Evolutionary conservation across 148 eudicot species (phyloP).

Genomic region (Spergularia marina): DNA sequence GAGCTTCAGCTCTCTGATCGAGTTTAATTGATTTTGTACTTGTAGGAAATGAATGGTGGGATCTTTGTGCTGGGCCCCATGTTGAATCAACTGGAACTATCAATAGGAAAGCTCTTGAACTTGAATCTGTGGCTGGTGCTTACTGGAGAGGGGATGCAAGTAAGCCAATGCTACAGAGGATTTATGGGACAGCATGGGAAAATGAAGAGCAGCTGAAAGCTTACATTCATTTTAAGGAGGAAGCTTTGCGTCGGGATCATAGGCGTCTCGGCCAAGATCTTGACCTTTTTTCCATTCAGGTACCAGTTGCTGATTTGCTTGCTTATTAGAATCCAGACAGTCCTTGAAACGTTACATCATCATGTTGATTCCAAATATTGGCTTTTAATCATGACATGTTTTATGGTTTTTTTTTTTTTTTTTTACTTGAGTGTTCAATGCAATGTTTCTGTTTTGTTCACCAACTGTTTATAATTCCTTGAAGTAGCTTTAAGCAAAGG

Average conservation of each 20-base stretch:
- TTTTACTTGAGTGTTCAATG: not conserved
- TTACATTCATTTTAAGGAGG: conserved; percentile 88
- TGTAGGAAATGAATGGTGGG: conserved; percentile 99
- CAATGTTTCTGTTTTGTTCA: too few species aligned
- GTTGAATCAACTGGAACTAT: conserved; percentile 94
- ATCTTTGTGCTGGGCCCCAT: conserved; percentile 99
- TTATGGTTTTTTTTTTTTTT: not conserved
- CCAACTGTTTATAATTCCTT: too few species aligned
- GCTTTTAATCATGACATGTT: not conserved
- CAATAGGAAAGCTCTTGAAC: conserved; percentile 79
- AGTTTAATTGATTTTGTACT: not conserved
- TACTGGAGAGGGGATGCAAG: conserved; percentile 96
- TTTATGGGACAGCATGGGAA: conserved; percentile 99
- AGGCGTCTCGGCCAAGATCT: conserved; percentile 99
- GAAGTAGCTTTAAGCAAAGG: too few species aligned
- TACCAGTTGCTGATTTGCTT: conserved; percentile 23
- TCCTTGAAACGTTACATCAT: not conserved
- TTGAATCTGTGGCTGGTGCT: conserved; percentile 99
- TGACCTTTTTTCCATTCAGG: conserved; percentile 97
- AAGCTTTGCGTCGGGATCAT: conserved; percentile 94
- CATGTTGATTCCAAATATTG: not conserved
- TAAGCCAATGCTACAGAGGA: conserved; percentile 95
- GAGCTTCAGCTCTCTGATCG: not conserved
- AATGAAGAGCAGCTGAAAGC: conserved; percentile 89
- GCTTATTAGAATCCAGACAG: not conserved